Base-by-base conservation (phyloP, 352 stramenopile species). In the Phytopythium oedochilum region DNA sequence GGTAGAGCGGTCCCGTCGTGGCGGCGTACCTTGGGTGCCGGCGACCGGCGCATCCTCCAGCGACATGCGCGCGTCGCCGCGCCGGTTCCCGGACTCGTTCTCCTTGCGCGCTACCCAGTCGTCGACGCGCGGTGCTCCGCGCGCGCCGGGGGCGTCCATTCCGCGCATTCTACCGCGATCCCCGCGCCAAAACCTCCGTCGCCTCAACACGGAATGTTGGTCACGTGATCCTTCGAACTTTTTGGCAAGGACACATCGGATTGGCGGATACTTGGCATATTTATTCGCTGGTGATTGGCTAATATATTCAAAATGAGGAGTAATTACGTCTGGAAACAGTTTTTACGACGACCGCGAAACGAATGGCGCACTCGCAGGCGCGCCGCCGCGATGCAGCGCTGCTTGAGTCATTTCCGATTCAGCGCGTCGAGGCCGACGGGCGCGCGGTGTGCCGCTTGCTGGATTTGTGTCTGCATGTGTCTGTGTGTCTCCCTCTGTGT, bases 1-100 rank as follows among this genome's bases (percentile, higher is more conserved):
- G 7, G n/a, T n/a, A n/a, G 12, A 36, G 10, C 10, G 17, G 40
- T 20, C 0, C 5, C 6, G 17, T 20, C 35, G 11, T 3, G 17
- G 17, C 18, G 18, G 17, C 39, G 5, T 26, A 78, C 70, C 60
- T 12, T 66, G 49, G 12, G 29, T n/a, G 25, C 59, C 57, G 2
- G 53, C 57, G 1, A 75, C 56, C 12, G 66, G 59, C 1, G 31
- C 22, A 17, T 70, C 55, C 11, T 75, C 63, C 14, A 50, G 60
- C 12, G 53, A 60, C n/a, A 48, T 49, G n/a, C 40, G 23, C 25
- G 53, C 8, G 18, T 49, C 68, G 32, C 58, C 8, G 20, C 62
- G 61, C 4, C 39, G 29, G 35, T 59, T 69, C 14, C 28, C 56
- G 5, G 18, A 34, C 29, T 70, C 59, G 46, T 73, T 68, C 55